Percentiles rank a stretch among this genome's conserved stretches.
These are phyloP conservation scores for Mycena floridula DNA, from an alignment of 768 basidiomycete species.

Conservation along the genomic window DNA sequence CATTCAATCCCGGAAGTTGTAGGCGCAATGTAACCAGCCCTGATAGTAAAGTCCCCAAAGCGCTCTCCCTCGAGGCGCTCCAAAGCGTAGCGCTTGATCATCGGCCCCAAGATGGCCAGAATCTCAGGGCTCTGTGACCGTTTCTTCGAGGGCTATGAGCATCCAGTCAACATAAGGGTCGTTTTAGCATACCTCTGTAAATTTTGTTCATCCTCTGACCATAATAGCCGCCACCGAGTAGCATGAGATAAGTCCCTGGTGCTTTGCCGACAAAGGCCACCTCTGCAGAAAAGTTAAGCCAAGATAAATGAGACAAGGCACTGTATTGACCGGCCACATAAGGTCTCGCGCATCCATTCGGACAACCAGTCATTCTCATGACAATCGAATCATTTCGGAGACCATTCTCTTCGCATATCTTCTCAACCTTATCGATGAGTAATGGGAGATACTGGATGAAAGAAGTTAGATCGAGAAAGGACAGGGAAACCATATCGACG, in stretches of 20 bases:
- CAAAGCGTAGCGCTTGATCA: conserved; percentile 92
- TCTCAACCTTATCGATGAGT: conserved; percentile 91
- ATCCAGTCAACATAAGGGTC: not conserved
- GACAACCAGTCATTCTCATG: conserved; percentile 99
- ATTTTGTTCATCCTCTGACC: conserved; percentile 96
- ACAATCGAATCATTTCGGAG: conserved; percentile 91
- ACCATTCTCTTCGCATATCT: conserved; percentile 90
- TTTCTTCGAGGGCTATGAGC: conserved; percentile 40
- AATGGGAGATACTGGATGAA: conserved; percentile 75
- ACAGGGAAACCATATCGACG: conserved; percentile 12
- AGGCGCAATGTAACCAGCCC: conserved; percentile 84
- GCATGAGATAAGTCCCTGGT: conserved; percentile 86
- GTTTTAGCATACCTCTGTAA: conserved; percentile 59
- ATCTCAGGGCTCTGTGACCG: conserved; percentile 90
- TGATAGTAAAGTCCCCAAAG: conserved; percentile 94
- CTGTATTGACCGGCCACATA: conserved; percentile 71
- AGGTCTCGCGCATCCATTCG: conserved; percentile 89
- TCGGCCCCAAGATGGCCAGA: conserved; percentile 78
- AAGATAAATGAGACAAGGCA: conserved; percentile 3
- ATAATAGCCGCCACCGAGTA: conserved; percentile 92
- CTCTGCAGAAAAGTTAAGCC: conserved; percentile 40
- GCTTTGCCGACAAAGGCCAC: conserved; percentile 97
- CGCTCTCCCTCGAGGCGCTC: conserved; percentile 84
- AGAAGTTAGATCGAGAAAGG: conserved; percentile 3
- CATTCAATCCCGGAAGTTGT: conserved; percentile 80